Evolutionary conservation across 768 basidiomycete species (phyloP).

Genomic region (Serendipita vermifera): DNA sequence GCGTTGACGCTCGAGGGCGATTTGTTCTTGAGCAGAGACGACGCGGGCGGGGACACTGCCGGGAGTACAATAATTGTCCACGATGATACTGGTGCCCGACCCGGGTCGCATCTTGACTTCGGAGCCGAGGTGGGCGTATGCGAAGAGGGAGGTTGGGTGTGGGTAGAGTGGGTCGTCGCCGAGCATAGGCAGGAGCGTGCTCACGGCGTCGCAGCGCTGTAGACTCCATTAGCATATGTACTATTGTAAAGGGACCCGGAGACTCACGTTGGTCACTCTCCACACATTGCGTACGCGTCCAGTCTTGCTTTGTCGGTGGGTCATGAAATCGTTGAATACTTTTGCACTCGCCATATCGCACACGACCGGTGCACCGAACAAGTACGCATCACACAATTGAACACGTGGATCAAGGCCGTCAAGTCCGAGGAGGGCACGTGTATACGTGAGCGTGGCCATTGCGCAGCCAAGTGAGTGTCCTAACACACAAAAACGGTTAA

Average conservation of each 20-base stretch:
- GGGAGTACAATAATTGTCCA: background rate
- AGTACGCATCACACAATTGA: conserved; percentile 17
- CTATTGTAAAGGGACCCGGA: background rate
- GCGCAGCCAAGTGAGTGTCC: conserved; percentile 18
- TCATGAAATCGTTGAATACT: background rate
- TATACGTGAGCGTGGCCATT: conserved; percentile 17
- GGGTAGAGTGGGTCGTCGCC: conserved; percentile 8
- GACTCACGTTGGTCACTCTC: background rate
- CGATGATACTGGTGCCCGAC: background rate
- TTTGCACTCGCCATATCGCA: conserved; percentile 14
- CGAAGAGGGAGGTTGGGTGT: background rate
- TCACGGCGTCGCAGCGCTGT: background rate
- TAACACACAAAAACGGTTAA: background rate
- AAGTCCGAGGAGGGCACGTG: conserved; percentile 15
- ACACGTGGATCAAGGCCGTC: conserved; percentile 14
- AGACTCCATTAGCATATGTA: background rate
- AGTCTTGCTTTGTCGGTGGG: background rate
- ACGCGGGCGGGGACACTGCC: background rate
- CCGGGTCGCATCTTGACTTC: conserved; percentile 6
- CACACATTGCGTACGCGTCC: background rate
- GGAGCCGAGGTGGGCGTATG: background rate
- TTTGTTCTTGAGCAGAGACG: background rate
- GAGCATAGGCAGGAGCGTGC: background rate
- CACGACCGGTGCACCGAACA: conserved; percentile 18
- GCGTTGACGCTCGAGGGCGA: background rate